Percentiles rank a stretch among this genome's conserved stretches.
Conservation (phyloP, 441 rosid species). For the Aleurites moluccanus region DNA sequence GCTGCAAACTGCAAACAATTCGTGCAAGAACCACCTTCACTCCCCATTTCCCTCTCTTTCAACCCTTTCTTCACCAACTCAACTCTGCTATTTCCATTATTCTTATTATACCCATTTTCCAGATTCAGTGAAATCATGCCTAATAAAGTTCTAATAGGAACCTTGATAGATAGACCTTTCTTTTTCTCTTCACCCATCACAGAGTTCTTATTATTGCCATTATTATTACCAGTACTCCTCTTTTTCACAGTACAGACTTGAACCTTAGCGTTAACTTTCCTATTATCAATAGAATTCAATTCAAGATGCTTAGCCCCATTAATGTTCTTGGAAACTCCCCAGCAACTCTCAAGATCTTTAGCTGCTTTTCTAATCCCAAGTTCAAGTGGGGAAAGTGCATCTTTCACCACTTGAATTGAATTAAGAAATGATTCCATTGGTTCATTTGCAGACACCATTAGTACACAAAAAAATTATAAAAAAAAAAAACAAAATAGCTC, state of each 20-base stretch:
- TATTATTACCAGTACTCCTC: conserved; percentile 25
- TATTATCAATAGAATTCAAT: conserved; percentile 29
- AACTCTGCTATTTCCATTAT: conserved; percentile 24
- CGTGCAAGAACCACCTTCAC: conserved; percentile 56
- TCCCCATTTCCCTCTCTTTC: conserved; percentile 40
- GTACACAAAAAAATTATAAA: conserved; percentile 17
- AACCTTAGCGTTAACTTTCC: conserved; percentile 28
- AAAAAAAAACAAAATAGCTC: neutral
- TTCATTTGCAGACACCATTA: conserved; percentile 75
- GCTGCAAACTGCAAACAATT: conserved; percentile 80
- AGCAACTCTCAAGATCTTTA: conserved; percentile 66
- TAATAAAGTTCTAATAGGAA: conserved; percentile 55
- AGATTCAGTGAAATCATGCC: conserved; percentile 50
- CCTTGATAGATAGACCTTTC: conserved; percentile 59
- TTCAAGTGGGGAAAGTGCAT: conserved; percentile 68
- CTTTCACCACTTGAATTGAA: conserved; percentile 76
- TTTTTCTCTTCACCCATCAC: conserved; percentile 54
- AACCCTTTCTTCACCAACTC: conserved; percentile 41
- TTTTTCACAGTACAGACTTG: conserved; percentile 40
- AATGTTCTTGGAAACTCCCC: conserved; percentile 42
- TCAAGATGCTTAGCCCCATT: conserved; percentile 31
- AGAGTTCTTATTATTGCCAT: conserved; percentile 24
- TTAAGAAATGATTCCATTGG: conserved; percentile 60
- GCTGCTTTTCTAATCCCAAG: conserved; percentile 73
- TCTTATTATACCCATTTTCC: conserved; percentile 32